Evolutionary conservation across 768 basidiomycete genomes (phyloP).

Genomic region (Clitopilus hobsonii): DNA sequence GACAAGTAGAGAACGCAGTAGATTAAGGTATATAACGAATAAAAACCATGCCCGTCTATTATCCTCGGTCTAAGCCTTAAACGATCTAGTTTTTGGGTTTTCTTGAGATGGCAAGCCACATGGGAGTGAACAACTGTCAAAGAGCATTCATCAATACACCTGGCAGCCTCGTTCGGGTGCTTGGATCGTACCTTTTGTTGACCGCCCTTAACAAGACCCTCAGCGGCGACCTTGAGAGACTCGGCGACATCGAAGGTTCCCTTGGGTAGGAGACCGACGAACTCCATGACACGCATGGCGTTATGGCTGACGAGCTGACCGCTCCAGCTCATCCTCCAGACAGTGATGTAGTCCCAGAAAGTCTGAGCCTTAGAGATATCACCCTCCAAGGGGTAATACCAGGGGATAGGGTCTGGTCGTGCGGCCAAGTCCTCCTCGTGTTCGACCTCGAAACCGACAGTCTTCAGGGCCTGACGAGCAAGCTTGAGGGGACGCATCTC

Average conservation of each 20-base stretch:
- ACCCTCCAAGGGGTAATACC: constrained; percentile 98
- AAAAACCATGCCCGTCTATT: constrained; percentile 2
- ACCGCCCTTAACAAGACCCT: constrained; percentile 78
- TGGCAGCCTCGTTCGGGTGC: not conserved
- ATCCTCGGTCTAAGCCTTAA: not conserved
- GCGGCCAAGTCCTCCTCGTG: constrained; percentile 95
- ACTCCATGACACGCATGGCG: constrained; percentile 72
- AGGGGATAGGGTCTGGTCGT: constrained; percentile 69
- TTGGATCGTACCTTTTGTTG: constrained; percentile 63
- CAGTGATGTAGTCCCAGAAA: constrained; percentile 82
- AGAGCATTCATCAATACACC: constrained; percentile 7
- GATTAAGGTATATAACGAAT: constrained; percentile 14
- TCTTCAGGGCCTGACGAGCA: constrained; percentile 72
- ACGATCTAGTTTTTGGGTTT: constrained; percentile 40
- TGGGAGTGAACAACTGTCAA: constrained; percentile 77
- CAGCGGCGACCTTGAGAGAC: constrained; percentile 78
- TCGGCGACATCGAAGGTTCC: constrained; percentile 91
- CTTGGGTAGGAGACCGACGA: constrained; percentile 78
- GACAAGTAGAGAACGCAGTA: constrained; percentile 5
- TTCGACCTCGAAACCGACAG: constrained; percentile 82
- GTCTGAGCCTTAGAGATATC: constrained; percentile 92
- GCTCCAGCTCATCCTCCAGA: constrained; percentile 87
- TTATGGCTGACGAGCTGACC: constrained; percentile 84
- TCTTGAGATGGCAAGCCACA: constrained; percentile 68
- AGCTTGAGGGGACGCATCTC: constrained; percentile 82